A percentile compares a stretch with the other conserved stretches of the same genome.
Evolutionary conservation across 2,329 filamentous ascomycete species (phyloP).

Genomic region (Fusarium setosum): DNA sequence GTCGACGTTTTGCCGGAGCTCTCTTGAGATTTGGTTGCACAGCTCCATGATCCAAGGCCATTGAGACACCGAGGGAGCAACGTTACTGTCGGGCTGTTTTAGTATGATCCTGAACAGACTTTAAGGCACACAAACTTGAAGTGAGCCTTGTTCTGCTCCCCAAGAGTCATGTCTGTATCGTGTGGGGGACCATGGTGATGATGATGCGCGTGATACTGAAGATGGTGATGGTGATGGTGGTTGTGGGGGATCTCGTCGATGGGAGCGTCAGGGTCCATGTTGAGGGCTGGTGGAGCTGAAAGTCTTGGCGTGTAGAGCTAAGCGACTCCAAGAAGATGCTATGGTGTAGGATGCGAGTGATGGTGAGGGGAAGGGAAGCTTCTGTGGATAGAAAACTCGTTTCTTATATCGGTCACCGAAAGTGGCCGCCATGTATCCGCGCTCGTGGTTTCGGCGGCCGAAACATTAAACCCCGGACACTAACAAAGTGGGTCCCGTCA

Average conservation of each 20-base stretch:
- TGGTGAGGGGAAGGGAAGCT: not conserved
- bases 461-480: not conserved
- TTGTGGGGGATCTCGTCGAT: conserved; percentile 22
- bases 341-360: not conserved
- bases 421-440: conserved; percentile 10
- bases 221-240: conserved; percentile 37
- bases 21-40: conserved; percentile 38
- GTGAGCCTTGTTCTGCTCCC: conserved; percentile 41
- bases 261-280: conserved; percentile 19
- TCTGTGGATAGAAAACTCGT: not conserved
- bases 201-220: conserved; percentile 37
- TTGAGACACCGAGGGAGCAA: conserved; percentile 25
- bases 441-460: not conserved
- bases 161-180: conserved; percentile 20
- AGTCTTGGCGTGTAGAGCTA: not conserved
- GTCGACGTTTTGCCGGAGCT: conserved; percentile 38
- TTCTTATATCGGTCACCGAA: conserved; percentile 4
- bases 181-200: conserved; percentile 35
- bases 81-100: too few species aligned
- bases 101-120: too few species aligned
- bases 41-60: conserved; percentile 41
- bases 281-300: not conserved
- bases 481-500: not conserved
- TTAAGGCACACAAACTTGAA: conserved; percentile 35
- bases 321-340: not conserved